Conservation (phyloP, 164 flowering plant genomes). For the Annona squamosa region DNA sequence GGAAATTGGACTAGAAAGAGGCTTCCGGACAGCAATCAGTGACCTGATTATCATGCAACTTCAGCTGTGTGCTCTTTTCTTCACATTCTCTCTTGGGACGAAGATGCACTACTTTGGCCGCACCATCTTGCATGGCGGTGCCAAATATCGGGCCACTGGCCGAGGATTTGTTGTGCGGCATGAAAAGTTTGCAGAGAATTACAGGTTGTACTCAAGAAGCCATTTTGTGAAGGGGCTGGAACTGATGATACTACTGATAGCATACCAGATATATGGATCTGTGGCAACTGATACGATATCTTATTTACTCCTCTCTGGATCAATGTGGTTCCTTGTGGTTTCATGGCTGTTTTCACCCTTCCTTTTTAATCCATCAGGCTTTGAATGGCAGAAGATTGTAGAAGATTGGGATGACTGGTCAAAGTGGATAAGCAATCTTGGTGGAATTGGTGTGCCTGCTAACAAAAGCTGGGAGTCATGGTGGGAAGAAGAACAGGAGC, state of each 20-base stretch:
- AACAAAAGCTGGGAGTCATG: slow-evolving; percentile 98
- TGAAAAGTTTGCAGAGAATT: slow-evolving; percentile 92
- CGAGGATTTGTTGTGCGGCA: slow-evolving; percentile 96
- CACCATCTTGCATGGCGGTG: slow-evolving; percentile 93
- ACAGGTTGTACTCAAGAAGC: slow-evolving; percentile 92
- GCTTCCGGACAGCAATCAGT: slow-evolving; percentile 78
- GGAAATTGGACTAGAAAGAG: slow-evolving; percentile 96
- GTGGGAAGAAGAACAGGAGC: slow-evolving; percentile 99
- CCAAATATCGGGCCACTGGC: slow-evolving; percentile 97
- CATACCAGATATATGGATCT: slow-evolving; percentile 56
- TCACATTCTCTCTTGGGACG: slow-evolving; percentile 95
- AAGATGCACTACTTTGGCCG: slow-evolving; percentile 88
- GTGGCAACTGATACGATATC: slow-evolving; percentile 23
- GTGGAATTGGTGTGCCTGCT: slow-evolving; percentile 94
- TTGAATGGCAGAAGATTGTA: slow-evolving; percentile 98
- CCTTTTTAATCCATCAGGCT: slow-evolving; percentile 93
- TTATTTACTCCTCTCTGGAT: slow-evolving; percentile 44
- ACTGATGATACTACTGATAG: slow-evolving; percentile 63
- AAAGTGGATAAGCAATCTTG: slow-evolving; percentile 83
- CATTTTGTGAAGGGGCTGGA: slow-evolving; percentile 92
- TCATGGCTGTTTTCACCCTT: slow-evolving; percentile 94
- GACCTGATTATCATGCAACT: slow-evolving; percentile 92
- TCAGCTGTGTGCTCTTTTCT: slow-evolving; percentile 88
- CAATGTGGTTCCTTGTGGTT: slow-evolving; percentile 86
- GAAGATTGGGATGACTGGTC: slow-evolving; percentile 97